These are phyloP conservation scores for Simplicillium aogashimaense DNA, from an alignment of 2,329 filamentous ascomycete species.

Conservation along the genomic window DNA sequence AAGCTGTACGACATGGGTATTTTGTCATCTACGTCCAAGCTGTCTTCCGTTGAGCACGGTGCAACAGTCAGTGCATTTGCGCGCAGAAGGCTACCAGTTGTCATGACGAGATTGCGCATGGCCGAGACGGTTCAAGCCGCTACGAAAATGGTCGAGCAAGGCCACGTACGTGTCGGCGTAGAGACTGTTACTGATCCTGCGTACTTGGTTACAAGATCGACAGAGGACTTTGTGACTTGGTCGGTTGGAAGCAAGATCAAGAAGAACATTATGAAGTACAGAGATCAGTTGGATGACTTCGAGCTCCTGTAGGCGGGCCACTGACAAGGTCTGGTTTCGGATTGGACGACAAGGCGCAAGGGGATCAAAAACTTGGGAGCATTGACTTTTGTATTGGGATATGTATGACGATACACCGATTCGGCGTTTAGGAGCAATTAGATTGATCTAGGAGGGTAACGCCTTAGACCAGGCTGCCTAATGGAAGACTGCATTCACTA, in stretches of 20 bases:
- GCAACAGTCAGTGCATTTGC: constrained; percentile 87
- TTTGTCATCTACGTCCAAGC: constrained; percentile 63
- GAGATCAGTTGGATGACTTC: constrained; percentile 92
- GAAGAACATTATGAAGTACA: constrained; percentile 88
- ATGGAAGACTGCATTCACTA: no score
- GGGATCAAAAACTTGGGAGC: no score
- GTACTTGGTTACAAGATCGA: constrained; percentile 76
- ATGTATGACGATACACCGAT: no score
- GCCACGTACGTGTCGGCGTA: constrained; percentile 83
- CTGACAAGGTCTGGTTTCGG: no score
- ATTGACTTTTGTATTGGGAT: no score
- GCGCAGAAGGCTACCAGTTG: constrained; percentile 70
- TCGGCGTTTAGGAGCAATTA: no score
- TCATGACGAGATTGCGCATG: constrained; percentile 89
- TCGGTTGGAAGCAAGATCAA: constrained; percentile 95
- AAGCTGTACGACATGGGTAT: constrained; percentile 93
- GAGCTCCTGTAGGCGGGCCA: constrained; percentile 58
- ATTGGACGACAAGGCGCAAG: no score
- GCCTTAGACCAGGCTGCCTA: no score
- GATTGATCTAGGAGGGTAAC: no score
- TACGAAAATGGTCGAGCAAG: constrained; percentile 84
- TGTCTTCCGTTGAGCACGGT: constrained; percentile 77
- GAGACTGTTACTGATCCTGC: constrained; percentile 86
- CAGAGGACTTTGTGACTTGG: constrained; percentile 97
- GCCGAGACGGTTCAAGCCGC: constrained; percentile 80